Percentiles rank a stretch among this genome's conserved stretches.
phyloP scores from a whole-genome alignment of 768 basidiomycete genomes.

The Pholiota microspora region DNA sequence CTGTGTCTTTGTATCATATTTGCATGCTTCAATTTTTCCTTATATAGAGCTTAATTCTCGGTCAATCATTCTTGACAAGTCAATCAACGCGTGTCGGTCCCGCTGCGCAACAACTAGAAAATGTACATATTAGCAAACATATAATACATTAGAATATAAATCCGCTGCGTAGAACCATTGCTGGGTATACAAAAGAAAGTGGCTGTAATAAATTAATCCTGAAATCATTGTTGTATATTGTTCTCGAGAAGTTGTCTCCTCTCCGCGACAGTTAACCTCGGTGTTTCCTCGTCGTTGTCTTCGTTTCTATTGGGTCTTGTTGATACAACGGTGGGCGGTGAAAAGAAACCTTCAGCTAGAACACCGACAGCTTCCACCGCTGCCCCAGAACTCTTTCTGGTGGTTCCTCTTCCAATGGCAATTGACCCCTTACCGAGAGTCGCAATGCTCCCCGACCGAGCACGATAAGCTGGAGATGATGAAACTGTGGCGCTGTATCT shows the following conservation, averaged over 20 bases:
- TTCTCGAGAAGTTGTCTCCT: slow-evolving; percentile 20
- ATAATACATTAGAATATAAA: slow-evolving; percentile 1
- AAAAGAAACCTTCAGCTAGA: slow-evolving; percentile 78
- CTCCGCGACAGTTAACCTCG: slow-evolving; percentile 18
- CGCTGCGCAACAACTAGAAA: neutral
- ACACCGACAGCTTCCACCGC: slow-evolving; percentile 76
- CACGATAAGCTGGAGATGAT: slow-evolving; percentile 27
- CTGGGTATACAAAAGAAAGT: slow-evolving; percentile 11
- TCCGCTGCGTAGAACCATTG: slow-evolving; percentile 10
- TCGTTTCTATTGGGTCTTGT: neutral
- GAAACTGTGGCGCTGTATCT: slow-evolving; percentile 13
- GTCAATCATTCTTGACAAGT: neutral
- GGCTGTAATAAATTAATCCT: neutral
- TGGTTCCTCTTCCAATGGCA: slow-evolving; percentile 60
- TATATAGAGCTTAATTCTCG: too few species aligned
- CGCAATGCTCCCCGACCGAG: slow-evolving; percentile 43
- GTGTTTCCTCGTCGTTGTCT: slow-evolving; percentile 17
- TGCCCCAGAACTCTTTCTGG: slow-evolving; percentile 62
- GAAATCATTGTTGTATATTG: neutral
- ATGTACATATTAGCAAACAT: neutral
- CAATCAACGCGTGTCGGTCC: neutral
- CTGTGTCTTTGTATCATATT: too few species aligned
- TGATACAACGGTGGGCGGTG: slow-evolving; percentile 43
- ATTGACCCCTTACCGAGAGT: slow-evolving; percentile 52
- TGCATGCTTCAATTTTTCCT: too few species aligned